Percentiles rank a stretch among this genome's conserved stretches.
These are phyloP conservation scores for Iris pallida DNA, from an alignment of 116 monocot genomes.

Conservation along the genomic window DNA sequence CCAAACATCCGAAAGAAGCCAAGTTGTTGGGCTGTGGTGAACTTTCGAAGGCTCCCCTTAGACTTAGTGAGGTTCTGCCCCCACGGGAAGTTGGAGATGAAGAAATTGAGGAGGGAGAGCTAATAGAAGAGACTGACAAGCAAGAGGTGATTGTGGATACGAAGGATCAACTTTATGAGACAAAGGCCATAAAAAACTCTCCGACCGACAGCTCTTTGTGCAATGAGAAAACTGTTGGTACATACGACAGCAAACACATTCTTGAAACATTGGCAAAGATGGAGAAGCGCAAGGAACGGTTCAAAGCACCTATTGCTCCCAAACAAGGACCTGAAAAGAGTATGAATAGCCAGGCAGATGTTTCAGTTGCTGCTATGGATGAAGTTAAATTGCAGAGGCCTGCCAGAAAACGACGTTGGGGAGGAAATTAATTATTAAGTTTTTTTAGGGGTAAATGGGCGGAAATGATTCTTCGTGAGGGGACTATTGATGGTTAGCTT, in stretches of 20 bases:
- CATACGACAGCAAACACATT: conserved; percentile 28
- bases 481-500: too few relatives aligned
- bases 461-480: too few relatives aligned
- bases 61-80: neutral
- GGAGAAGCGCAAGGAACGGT: conserved; percentile 58
- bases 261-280: conserved; percentile 55
- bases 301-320: conserved; percentile 35
- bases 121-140: conserved; percentile 35
- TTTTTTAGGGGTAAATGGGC: neutral
- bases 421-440: conserved; percentile 9
- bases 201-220: neutral
- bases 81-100: neutral
- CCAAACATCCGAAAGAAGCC: neutral
- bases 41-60: neutral
- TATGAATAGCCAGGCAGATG: neutral
- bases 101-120: conserved; percentile 57
- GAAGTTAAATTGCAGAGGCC: conserved; percentile 40
- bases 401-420: conserved; percentile 51
- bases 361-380: conserved; percentile 6
- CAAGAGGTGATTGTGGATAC: neutral
- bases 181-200: neutral
- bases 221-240: conserved; percentile 1
- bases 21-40: neutral
- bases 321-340: conserved; percentile 25
- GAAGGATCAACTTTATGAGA: neutral